Percentiles rank a stretch among this genome's conserved stretches.
These are phyloP conservation scores for Syzygium aromaticum DNA, from an alignment of 345 rosid species.

Conservation along the genomic window DNA sequence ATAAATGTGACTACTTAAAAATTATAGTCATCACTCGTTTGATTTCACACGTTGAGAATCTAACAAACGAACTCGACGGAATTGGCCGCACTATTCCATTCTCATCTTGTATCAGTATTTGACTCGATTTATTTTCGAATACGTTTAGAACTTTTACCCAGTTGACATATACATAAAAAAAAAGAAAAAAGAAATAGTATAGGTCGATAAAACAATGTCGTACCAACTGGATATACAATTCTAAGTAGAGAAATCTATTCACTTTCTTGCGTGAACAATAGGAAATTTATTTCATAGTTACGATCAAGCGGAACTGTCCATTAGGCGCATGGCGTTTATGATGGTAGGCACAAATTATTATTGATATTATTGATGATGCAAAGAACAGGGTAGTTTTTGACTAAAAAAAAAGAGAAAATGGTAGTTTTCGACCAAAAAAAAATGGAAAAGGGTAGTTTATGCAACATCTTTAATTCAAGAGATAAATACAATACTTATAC, in stretches of 20 bases:
- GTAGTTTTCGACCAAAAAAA: too few relatives aligned
- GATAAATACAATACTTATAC: neutral
- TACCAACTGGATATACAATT: too few relatives aligned
- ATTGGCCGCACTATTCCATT: neutral
- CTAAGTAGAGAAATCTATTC: neutral
- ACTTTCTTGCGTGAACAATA: fast-evolving
- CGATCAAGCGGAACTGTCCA: fast-evolving
- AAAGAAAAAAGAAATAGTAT: neutral
- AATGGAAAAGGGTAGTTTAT: neutral
- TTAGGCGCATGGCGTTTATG: fast-evolving
- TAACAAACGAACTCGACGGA: neutral
- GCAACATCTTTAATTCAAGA: neutral
- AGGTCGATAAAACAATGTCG: fast-evolving
- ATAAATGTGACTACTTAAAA: too few relatives aligned
- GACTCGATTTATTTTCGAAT: neutral
- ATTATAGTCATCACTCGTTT: neutral
- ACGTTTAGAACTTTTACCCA: neutral
- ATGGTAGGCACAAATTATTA: fast-evolving
- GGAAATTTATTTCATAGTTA: neutral
- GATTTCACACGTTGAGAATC: neutral
- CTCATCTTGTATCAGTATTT: fast-evolving
- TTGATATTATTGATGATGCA: too few relatives aligned
- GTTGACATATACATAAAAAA: neutral
- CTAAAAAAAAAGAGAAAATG: too few relatives aligned
- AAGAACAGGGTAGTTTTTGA: neutral